Percentiles rank a stretch among this genome's conserved stretches.
Conservation (phyloP, 352 stramenopile genomes). For the Phytopythium cucurbitacearum region DNA sequence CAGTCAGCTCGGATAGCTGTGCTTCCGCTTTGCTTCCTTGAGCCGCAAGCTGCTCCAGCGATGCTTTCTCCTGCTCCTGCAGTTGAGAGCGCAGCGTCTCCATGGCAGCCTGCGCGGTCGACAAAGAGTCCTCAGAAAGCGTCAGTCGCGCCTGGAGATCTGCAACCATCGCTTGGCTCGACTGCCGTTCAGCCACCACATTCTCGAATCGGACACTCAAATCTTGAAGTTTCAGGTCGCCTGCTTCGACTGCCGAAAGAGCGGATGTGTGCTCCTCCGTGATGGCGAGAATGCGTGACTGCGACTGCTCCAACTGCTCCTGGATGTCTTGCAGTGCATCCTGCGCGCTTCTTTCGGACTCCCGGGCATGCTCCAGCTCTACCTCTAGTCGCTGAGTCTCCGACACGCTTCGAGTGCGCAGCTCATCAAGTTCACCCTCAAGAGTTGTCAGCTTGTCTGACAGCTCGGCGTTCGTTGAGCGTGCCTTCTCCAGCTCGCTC, state of each 20-base stretch:
- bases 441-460: not conserved
- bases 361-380: conserved; percentile 2
- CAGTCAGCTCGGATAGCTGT: not conserved
- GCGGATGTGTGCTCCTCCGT: conserved; percentile 1
- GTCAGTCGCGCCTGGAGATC: conserved; percentile 3
- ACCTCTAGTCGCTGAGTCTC: conserved; percentile 10
- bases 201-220: not conserved
- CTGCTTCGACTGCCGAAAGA: not conserved
- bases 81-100: no score
- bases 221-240: not conserved
- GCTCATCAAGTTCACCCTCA: conserved; percentile 13
- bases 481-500: conserved; percentile 3
- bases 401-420: conserved; percentile 5
- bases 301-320: conserved; percentile 6
- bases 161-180: not conserved
- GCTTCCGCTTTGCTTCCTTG: not conserved
- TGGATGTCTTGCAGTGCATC: conserved; percentile 8
- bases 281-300: conserved; percentile 1
- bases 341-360: not conserved
- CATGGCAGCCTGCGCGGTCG: not conserved
- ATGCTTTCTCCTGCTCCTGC: no score
- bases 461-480: not conserved
- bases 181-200: not conserved
- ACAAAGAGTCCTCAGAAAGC: not conserved
- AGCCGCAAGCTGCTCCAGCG: not conserved